These are phyloP conservation scores for Gracilaria vermiculophylla DNA, from an alignment of 23 red algal genomes.

Conservation along the genomic window DNA sequence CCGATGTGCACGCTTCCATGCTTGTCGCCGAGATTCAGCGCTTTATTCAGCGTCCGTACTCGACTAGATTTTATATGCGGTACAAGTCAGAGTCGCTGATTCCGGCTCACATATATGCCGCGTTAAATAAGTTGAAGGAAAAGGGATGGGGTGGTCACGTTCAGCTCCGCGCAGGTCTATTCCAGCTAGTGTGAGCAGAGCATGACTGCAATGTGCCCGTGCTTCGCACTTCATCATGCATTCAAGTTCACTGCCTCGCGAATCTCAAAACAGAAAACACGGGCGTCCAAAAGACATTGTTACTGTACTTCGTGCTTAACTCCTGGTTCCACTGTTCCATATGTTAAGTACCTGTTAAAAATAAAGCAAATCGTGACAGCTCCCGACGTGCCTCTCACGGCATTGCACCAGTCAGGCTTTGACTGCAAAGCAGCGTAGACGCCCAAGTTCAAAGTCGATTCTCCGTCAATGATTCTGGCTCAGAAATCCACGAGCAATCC, in stretches of 20 bases:
- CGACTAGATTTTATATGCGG: neutral
- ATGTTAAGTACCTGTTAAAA: too few species aligned
- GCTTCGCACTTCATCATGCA: too few species aligned
- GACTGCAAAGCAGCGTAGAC: too few species aligned
- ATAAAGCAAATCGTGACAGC: neutral
- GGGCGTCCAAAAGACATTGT: too few species aligned
- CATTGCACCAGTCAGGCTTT: neutral
- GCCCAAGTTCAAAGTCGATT: too few species aligned
- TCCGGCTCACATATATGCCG: neutral
- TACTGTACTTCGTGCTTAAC: neutral
- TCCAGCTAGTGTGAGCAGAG: neutral
- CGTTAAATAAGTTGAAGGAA: neutral
- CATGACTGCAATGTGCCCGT: too few species aligned
- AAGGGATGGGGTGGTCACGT: neutral
- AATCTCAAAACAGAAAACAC: too few species aligned
- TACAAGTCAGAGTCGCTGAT: neutral
- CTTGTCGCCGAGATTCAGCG: neutral
- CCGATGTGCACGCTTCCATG: neutral
- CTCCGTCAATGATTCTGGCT: neutral
- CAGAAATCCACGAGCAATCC: conserved; percentile 49
- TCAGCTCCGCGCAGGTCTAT: neutral
- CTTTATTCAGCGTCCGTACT: neutral
- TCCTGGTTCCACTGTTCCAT: neutral
- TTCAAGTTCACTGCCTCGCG: too few species aligned
- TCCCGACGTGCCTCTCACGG: neutral